Evolutionary conservation across 768 basidiomycete species (phyloP), one percentile per base, ranked within the genome.

Genomic region (Boletus rubescentipes): DNA sequence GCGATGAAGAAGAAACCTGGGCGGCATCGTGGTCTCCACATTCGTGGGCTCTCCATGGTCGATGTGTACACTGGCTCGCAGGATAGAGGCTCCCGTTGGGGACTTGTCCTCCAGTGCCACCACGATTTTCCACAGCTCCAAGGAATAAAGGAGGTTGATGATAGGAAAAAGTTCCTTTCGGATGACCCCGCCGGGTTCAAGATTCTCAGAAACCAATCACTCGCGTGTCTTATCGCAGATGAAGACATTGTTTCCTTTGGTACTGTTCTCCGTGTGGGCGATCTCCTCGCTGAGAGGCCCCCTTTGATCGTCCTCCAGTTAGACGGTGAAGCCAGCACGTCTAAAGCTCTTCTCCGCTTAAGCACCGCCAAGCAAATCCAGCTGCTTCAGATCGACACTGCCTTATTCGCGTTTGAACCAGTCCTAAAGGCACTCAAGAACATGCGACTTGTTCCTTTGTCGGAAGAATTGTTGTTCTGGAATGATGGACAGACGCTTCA

Each of bases 381-480:
- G 14, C 72, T 87, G 18, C 63, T 88, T 35, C 82, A 82, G 52
- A 82, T 87, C 26, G 79, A 88, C 58, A 82, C 81, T 0, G 82
- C 84, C 0, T 53, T 87, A 4, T 88, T 87, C 57, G 72, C 86
- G 0, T 88, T 78, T 46, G 79, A 86, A 59, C 84, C 85, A 0
- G 72, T 88, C 30, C 74, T 89, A 18, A 77, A 72, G 36, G 80
- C 77, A 2, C 72, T 89, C n/a, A 78, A 86, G 67, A 64, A 73
- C 32, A 77, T 74, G 57, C 72, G 52, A 10, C 57, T 57, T 2
- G 62, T 88, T 11, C 80, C 84, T 1, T 68, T 88, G 2, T 67
- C 76, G 0, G 64, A 72, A 2, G 85, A 87, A 55, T 57, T 89
- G 3, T 57, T 87, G 8, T 74, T 80, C 29, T 87, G 86, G 85